A percentile compares a stretch with the other conserved stretches of the same genome.
Conservation (phyloP, 202 grass and related monocot species). For the Zoysia matrella region DNA sequence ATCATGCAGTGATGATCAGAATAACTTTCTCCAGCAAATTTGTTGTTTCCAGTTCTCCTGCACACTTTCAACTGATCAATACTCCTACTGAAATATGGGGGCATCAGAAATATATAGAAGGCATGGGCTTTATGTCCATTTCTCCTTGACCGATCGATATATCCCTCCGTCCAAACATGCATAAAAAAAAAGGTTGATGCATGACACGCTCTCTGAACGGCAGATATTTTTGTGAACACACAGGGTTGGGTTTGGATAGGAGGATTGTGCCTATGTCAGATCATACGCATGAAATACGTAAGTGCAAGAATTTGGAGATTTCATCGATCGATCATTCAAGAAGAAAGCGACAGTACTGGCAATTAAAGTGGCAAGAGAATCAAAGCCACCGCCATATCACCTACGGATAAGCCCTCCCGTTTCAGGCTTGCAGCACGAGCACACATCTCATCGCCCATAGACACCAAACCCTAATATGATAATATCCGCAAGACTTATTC, state of each 20-base stretch:
- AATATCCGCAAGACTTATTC: too few species aligned
- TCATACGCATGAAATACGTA: not conserved
- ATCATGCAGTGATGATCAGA: slow-evolving; percentile 16
- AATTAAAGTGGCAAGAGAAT: not conserved
- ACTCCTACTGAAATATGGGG: not conserved
- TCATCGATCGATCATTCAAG: not conserved
- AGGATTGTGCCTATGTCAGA: not conserved
- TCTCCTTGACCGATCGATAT: not conserved
- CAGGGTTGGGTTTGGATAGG: not conserved
- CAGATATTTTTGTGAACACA: not conserved
- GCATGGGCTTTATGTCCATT: not conserved
- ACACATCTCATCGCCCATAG: slow-evolving; percentile 6
- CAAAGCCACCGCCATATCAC: not conserved
- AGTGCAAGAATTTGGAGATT: slow-evolving; percentile 6
- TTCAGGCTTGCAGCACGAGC: not conserved
- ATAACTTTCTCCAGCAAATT: not conserved
- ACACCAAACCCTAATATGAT: not conserved
- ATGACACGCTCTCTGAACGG: not conserved
- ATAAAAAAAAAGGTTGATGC: not conserved
- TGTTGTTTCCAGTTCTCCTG: not conserved
- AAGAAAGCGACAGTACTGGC: slow-evolving; percentile 16
- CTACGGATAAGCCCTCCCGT: not conserved
- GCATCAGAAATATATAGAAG: not conserved
- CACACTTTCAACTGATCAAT: not conserved
- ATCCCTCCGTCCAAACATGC: not conserved